Base-by-base conservation (phyloP, 1,284 basidiomycete species). In the Violaceomyces palustris region DNA sequence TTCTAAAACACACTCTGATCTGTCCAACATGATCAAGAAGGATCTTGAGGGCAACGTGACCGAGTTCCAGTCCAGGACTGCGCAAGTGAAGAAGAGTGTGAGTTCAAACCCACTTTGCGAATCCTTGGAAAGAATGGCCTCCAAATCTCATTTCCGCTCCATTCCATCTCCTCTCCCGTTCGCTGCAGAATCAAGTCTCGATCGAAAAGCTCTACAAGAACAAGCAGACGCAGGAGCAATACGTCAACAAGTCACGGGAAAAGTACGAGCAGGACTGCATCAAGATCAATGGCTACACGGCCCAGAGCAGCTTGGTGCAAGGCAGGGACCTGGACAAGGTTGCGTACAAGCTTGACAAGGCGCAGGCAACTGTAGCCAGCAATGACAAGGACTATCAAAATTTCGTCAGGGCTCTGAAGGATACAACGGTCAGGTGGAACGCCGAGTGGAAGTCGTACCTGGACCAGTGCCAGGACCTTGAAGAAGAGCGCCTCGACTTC, bases 211-310 rank as follows among this genome's bases (percentile, higher is more conserved):
- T 71, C 15, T 52, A 63, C 53, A 68, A 70, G 50, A 55, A 71
- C 40, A 72, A 72, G 43, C 65, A 66, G 46, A 64, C 69, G n/a
- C 70, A 72, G 36, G 59, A 64, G 40, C 46, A 47, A 37, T 71
- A 69, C 46, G 61, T 67, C 42, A 50, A 61, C 53, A 64, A 80
- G 75, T 88, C 93, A 1, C 83, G 88, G 54, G 89, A 94, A 72
- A 88, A 91, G 71, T 98, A 97, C 76, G 90, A 96, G 74, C 79
- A 81, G 42, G 91, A 97, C 70, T 96, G 92, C 74, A 80, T 94
- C 52, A 83, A 86, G 52, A 92, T 97, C 79, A 97, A 97, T 74
- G 86, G 88, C 7, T 92, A 87, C 74, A 93, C 91, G 3, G 93
- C 93, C 2, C 91, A 96, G 75, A 83, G 85, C 40, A 87, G 87